Conservation (phyloP, 805 yeast genomes). For the Saturnispora diversa region DNA sequence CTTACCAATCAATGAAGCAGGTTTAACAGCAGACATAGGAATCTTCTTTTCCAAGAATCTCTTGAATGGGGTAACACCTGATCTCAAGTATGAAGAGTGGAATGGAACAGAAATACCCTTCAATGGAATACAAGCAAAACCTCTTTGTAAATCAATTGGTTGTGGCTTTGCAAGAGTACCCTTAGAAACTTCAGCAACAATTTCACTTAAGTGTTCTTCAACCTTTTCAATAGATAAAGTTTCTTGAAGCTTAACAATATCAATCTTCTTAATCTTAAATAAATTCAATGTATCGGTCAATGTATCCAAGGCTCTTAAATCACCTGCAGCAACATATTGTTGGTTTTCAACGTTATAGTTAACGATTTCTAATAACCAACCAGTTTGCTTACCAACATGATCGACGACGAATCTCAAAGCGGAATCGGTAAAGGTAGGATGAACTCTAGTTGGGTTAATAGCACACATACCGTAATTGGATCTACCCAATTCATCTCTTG, state of each 20-base stretch:
- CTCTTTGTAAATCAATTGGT: constrained; percentile 95
- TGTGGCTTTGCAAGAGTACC: constrained; percentile 83
- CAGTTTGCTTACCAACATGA: constrained; percentile 73
- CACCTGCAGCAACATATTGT: constrained; percentile 99
- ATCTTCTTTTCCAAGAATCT: constrained; percentile 94
- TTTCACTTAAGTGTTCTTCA: constrained; percentile 79
- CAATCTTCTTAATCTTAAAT: constrained; percentile 88
- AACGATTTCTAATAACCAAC: constrained; percentile 95
- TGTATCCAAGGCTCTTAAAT: constrained; percentile 88
- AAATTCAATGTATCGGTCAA: constrained; percentile 89
- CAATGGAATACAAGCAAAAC: constrained; percentile 96
- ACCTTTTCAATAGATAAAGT: constrained; percentile 81
- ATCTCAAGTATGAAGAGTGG: constrained; percentile 97
- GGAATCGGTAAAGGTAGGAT: constrained; percentile 81
- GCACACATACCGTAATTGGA: constrained; percentile 99
- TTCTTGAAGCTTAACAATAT: constrained; percentile 79
- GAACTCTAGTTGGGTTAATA: constrained; percentile 90
- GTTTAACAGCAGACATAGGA: constrained; percentile 90
- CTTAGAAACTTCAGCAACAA: constrained; percentile 76
- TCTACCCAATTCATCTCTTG: constrained; percentile 90
- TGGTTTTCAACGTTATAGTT: constrained; percentile 97
- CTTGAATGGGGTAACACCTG: constrained; percentile 99
- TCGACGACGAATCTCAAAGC: constrained; percentile 93
- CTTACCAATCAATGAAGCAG: constrained; percentile 85
- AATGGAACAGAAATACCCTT: constrained; percentile 99